Percentiles rank a stretch among this genome's conserved stretches.
Conservation (phyloP, 1,284 basidiomycete genomes). For the Rhodofomes roseus region DNA sequence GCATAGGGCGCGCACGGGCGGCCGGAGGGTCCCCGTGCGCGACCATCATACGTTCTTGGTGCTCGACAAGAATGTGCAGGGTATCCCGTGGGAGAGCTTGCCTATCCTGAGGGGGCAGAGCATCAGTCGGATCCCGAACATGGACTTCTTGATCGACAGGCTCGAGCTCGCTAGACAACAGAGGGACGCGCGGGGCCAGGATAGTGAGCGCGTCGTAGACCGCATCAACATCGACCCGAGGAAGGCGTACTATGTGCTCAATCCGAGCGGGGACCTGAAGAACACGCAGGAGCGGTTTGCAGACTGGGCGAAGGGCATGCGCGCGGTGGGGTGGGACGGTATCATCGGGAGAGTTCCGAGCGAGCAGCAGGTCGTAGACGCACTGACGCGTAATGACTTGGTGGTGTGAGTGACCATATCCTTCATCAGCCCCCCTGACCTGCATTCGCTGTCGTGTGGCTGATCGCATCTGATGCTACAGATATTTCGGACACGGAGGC, state of each 20-base stretch:
- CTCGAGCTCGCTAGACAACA: constrained; percentile 55
- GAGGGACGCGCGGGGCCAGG: constrained; percentile 5
- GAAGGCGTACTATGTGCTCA: constrained; percentile 84
- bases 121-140: constrained; percentile 86
- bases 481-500: constrained; percentile 97
- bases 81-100: constrained; percentile 95
- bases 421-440: not conserved
- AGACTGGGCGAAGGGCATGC: constrained; percentile 71
- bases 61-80: constrained; percentile 87
- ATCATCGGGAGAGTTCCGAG: constrained; percentile 73
- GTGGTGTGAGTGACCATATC: constrained; percentile 67
- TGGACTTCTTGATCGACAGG: constrained; percentile 87
- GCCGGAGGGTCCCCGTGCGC: constrained; percentile 24
- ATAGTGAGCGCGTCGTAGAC: constrained; percentile 29
- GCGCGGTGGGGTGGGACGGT: constrained; percentile 78
- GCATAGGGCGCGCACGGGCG: constrained; percentile 44
- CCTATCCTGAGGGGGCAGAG: constrained; percentile 82
- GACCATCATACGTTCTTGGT: constrained; percentile 85
- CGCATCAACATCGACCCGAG: constrained; percentile 57
- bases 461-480: constrained; percentile 27
- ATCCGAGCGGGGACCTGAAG: constrained; percentile 88
- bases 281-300: constrained; percentile 84
- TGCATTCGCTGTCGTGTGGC: not conserved
- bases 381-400: constrained; percentile 70
- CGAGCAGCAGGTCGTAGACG: constrained; percentile 77